Base-by-base conservation (phyloP, 2,329 filamentous ascomycete genomes). In the Exophiala viscosa region DNA sequence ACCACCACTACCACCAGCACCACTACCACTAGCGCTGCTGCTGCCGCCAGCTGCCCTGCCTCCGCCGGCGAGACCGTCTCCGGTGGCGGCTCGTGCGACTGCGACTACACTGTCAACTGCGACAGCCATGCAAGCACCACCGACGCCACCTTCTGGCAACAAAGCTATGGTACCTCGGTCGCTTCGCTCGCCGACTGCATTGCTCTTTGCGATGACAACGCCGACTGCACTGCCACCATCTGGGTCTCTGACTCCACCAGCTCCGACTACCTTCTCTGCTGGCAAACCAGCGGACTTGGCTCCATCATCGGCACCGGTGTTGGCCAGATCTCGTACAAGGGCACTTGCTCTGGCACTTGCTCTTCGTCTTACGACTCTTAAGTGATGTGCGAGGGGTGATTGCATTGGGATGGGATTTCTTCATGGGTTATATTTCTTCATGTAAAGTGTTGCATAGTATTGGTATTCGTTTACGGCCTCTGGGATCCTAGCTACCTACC, bases 291-390 rank as follows among this genome's bases (percentile, higher is more conserved):
- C 39, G 50, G 38, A 13, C 51, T 57, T 14, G 43, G 44, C 17
- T 17, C 11, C 9, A 32, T 45, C 15, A 47, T 35, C 15, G 47
- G 44, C n/a, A 14, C 46, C 11, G 55, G 55, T 33, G 31, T 45
- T 32, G 55, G 45, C 28, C 47, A 57, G 39, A 53, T 57, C 55
- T 54, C 50, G 10, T 57, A 57, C 55, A 57, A 57, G 50, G 35
- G 33, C n/a, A 48, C 14, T 17, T 57, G 55, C 47, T 44, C 47
- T n/a, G 55, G 55, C 20, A 38, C 36, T 11, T 57, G 55, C 51
- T 28, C 47, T 11, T 17, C 15, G 17, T 41, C 47, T 8, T 57
- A 57, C 44, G 49, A 8, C 33, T 42, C 20, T 28, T 42, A 28
- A 40, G 18, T 31, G 4, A 14, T 42, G 14, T 14, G 2, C n/a